These are phyloP conservation scores for Gymnopilus dilepis DNA, from an alignment of 768 basidiomycete species.

Conservation along the genomic window DNA sequence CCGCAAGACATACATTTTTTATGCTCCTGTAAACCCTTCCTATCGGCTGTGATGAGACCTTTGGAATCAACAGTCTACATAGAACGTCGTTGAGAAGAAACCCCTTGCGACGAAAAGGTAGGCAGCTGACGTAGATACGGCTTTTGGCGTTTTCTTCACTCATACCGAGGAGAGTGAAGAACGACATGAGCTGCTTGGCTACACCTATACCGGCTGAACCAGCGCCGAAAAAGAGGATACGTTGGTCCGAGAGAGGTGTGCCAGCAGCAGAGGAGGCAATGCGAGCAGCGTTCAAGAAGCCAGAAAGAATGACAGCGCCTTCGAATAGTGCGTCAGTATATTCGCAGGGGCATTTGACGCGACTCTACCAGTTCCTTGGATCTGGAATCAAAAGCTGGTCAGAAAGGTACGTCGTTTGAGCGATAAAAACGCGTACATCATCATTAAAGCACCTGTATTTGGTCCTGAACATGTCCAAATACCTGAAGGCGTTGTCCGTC, in stretches of 20 bases:
- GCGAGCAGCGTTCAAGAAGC: constrained; percentile 75
- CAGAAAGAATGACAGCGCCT: constrained; percentile 77
- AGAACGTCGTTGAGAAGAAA: constrained; percentile 10
- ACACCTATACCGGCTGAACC: constrained; percentile 91
- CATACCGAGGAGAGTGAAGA: constrained; percentile 76
- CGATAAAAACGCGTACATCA: constrained; percentile 53
- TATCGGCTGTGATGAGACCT: constrained; percentile 73
- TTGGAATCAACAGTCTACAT: constrained; percentile 74
- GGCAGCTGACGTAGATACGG: constrained; percentile 63
- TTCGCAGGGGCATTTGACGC: neutral
- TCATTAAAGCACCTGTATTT: constrained; percentile 73
- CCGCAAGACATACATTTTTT: constrained; percentile 56
- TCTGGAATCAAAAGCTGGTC: constrained; percentile 38
- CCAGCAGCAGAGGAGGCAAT: constrained; percentile 59
- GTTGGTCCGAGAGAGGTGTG: constrained; percentile 69
- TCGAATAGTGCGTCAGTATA: constrained; percentile 11
- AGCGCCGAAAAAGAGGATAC: constrained; percentile 90
- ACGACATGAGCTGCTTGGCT: constrained; percentile 80
- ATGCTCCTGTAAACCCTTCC: constrained; percentile 72
- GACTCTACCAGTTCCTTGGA: constrained; percentile 63
- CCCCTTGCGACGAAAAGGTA: neutral
- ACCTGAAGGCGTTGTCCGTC: constrained; percentile 79
- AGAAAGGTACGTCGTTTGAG: neutral
- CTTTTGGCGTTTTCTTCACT: constrained; percentile 67
- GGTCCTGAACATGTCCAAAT: constrained; percentile 65